Conservation (phyloP, 192 early-diverging fungal genomes). For the Backusella tarrabulga region DNA sequence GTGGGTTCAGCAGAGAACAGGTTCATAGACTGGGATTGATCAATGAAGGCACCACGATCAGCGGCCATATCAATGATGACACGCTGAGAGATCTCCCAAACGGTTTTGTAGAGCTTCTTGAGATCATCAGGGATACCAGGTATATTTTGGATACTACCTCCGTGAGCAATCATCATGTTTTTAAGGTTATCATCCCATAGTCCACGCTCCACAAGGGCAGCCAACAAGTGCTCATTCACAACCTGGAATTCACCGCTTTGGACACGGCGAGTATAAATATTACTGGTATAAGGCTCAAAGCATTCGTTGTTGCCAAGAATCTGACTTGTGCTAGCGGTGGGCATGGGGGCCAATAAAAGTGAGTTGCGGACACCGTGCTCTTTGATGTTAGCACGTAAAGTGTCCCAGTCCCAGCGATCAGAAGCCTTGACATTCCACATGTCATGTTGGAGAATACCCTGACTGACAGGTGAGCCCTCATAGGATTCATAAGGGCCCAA, state of each 20-base stretch:
- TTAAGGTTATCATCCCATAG: constrained; percentile 94
- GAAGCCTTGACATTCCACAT: constrained; percentile 82
- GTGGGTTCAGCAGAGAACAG: constrained; percentile 90
- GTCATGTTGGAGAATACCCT: constrained; percentile 89
- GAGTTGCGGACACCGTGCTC: constrained; percentile 89
- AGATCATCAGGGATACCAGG: constrained; percentile 75
- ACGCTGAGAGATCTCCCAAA: constrained; percentile 92
- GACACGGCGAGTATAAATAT: constrained; percentile 96
- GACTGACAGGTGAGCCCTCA: constrained; percentile 77
- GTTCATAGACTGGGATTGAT: constrained; percentile 95
- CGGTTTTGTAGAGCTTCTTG: constrained; percentile 89
- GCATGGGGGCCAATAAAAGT: constrained; percentile 93
- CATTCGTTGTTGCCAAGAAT: constrained; percentile 98
- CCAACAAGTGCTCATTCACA: constrained; percentile 92
- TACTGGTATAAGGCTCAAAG: constrained; percentile 88
- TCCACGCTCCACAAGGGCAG: constrained; percentile 87
- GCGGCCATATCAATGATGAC: constrained; percentile 93
- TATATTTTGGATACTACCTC: constrained; percentile 83
- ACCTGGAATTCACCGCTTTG: constrained; percentile 97
- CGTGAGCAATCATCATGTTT: constrained; percentile 92
- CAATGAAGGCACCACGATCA: constrained; percentile 93
- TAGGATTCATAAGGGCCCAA: constrained; percentile 84
- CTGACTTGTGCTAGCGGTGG: constrained; percentile 92
- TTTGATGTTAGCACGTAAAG: constrained; percentile 72
- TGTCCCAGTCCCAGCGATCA: constrained; percentile 86